Evolutionary conservation across 1,284 basidiomycete genomes (phyloP).

Genomic region (Rhodotorula glutinis): DNA sequence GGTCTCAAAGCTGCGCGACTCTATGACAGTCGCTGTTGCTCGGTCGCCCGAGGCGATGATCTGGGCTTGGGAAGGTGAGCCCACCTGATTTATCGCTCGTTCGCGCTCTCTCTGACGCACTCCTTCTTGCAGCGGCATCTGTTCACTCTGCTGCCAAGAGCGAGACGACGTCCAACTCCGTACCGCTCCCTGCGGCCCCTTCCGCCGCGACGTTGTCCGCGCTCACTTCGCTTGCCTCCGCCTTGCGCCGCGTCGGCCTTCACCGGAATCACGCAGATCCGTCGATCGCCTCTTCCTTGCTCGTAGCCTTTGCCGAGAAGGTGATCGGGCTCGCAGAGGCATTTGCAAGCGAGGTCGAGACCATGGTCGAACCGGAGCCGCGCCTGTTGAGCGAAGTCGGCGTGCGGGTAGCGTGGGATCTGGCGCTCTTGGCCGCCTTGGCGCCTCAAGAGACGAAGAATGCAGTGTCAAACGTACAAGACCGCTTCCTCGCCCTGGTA

Average conservation of each 20-base stretch:
- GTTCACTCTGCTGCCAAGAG: background rate
- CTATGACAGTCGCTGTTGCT: background rate
- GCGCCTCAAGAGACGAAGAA: background rate
- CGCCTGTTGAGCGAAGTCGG: slow-evolving; percentile 4
- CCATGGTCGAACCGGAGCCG: background rate
- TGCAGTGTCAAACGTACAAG: background rate
- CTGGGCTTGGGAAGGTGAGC: slow-evolving; percentile 26
- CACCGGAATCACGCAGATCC: slow-evolving; percentile 17
- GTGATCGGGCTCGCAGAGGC: background rate
- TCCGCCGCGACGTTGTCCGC: slow-evolving; percentile 16
- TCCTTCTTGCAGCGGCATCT: no score
- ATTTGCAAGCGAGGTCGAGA: slow-evolving; percentile 7
- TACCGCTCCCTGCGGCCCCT: slow-evolving; percentile 17
- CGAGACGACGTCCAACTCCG: no score
- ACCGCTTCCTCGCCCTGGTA: slow-evolving; percentile 7
- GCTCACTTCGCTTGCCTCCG: slow-evolving; percentile 13
- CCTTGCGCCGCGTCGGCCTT: slow-evolving; percentile 9
- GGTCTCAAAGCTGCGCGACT: slow-evolving; percentile 7
- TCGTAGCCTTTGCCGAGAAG: slow-evolving; percentile 7
- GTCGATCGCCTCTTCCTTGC: slow-evolving; percentile 5
- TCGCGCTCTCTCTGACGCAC: no score
- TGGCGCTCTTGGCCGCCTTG: slow-evolving; percentile 11
- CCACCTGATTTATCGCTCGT: background rate
- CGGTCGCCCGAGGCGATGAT: background rate
- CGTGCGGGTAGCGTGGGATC: slow-evolving; percentile 27